A percentile compares a stretch with the other conserved stretches of the same genome.
phyloP scores from a whole-genome alignment of 805 yeast species.

The Metschnikowia sp. region DNA sequence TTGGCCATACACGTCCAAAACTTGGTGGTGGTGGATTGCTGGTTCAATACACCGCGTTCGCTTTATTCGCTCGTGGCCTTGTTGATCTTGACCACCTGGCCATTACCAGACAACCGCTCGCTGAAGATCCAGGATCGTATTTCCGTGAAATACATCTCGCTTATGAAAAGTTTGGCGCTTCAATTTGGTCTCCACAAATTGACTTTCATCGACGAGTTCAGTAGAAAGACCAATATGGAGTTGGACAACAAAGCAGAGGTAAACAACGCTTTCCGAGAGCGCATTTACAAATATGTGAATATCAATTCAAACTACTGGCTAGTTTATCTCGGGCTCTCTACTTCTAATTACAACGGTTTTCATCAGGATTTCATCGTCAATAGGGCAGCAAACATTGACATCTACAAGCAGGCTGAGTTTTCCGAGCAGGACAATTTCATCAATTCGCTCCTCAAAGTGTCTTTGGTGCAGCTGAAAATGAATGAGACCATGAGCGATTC shows the following conservation, averaged over 20 bases:
- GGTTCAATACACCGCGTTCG: slow-evolving; percentile 45
- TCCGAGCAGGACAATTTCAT: slow-evolving; percentile 19
- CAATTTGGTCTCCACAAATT: slow-evolving; percentile 43
- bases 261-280: slow-evolving; percentile 35
- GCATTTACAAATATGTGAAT: slow-evolving; percentile 41
- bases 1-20: slow-evolving; percentile 33
- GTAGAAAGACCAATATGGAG: slow-evolving; percentile 28
- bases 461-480: slow-evolving; percentile 38
- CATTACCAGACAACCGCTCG: slow-evolving; percentile 30
- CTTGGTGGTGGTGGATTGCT: slow-evolving; percentile 40
- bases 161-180: slow-evolving; percentile 37
- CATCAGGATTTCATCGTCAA: slow-evolving; percentile 37
- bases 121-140: slow-evolving; percentile 28
- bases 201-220: slow-evolving; percentile 40
- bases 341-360: slow-evolving; percentile 22
- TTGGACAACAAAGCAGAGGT: slow-evolving; percentile 26
- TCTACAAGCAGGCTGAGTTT: slow-evolving; percentile 16
- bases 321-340: slow-evolving; percentile 36
- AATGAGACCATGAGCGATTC: slow-evolving; percentile 37
- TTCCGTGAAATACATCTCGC: slow-evolving; percentile 35
- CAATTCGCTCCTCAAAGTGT: slow-evolving; percentile 26
- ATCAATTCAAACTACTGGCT: slow-evolving; percentile 44
- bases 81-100: slow-evolving; percentile 44
- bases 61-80: slow-evolving; percentile 37
- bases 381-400: slow-evolving; percentile 28